Evolutionary conservation across 1,284 basidiomycete species (phyloP).

Genomic region (Gymnopus androsaceus): DNA sequence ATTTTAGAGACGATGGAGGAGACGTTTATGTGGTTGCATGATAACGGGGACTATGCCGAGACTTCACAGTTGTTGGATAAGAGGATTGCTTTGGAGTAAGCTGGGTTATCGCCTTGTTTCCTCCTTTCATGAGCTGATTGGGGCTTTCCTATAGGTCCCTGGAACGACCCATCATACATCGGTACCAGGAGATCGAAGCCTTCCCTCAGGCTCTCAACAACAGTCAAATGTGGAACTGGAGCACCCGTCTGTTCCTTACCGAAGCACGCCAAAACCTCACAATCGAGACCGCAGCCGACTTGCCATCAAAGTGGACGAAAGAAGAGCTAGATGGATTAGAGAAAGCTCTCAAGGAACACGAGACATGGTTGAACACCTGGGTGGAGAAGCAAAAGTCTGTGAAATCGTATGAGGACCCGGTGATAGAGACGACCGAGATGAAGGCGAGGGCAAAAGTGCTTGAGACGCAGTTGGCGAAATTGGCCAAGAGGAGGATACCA

Average conservation of each 20-base stretch:
- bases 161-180: slow-evolving; percentile 81
- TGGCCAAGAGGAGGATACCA: slow-evolving; percentile 68
- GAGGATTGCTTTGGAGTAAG: slow-evolving; percentile 80
- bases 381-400: slow-evolving; percentile 80
- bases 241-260: slow-evolving; percentile 76
- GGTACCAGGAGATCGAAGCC: slow-evolving; percentile 84
- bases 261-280: slow-evolving; percentile 78
- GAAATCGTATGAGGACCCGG: slow-evolving; percentile 76
- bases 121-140: not conserved
- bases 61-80: slow-evolving; percentile 74
- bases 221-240: slow-evolving; percentile 82
- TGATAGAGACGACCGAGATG: slow-evolving; percentile 81
- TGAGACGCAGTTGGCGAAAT: slow-evolving; percentile 70
- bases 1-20: slow-evolving; percentile 70
- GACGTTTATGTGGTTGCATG: slow-evolving; percentile 82
- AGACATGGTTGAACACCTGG: slow-evolving; percentile 76
- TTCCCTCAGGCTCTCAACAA: slow-evolving; percentile 75
- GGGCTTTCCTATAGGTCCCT: slow-evolving; percentile 60
- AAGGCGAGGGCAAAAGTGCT: slow-evolving; percentile 78
- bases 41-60: slow-evolving; percentile 83
- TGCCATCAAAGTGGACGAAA: slow-evolving; percentile 76
- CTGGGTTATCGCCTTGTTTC: slow-evolving; percentile 20
- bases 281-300: slow-evolving; percentile 52
- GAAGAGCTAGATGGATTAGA: slow-evolving; percentile 82
- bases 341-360: slow-evolving; percentile 73